phyloP scores from a whole-genome alignment of 1,284 basidiomycete genomes.

The Fomitiporia mediterranea region DNA sequence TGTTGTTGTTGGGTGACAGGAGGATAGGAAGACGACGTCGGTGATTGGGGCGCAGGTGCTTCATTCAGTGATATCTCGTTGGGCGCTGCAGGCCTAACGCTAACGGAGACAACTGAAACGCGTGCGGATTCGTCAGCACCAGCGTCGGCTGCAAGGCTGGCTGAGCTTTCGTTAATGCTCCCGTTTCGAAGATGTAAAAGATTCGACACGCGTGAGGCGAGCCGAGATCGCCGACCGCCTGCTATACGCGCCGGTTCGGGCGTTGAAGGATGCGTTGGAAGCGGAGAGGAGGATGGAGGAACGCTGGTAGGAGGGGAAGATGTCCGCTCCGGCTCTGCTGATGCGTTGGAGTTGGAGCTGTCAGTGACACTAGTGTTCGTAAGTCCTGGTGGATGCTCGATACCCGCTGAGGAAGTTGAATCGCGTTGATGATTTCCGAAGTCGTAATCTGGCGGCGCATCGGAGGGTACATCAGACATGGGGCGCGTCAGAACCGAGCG shows the following conservation, averaged over 20 bases:
- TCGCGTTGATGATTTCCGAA: not conserved
- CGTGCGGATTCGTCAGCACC: not conserved
- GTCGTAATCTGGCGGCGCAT: conserved; percentile 17
- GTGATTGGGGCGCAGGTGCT: too few relatives aligned
- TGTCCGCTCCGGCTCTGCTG: not conserved
- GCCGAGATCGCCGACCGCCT: conserved; percentile 1
- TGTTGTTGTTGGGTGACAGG: conserved; percentile 4
- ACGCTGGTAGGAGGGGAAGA: not conserved
- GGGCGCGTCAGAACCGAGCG: not conserved
- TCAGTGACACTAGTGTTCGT: not conserved
- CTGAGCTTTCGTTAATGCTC: not conserved
- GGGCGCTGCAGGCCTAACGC: not conserved
- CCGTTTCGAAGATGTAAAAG: conserved; percentile 6
- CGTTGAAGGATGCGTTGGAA: not conserved
- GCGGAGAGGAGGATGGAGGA: not conserved
- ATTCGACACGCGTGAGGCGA: conserved; percentile 10
- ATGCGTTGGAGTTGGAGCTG: not conserved
- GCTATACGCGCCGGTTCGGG: conserved; percentile 1
- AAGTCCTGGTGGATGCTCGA: not conserved
- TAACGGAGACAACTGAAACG: not conserved
- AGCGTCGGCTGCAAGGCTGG: not conserved
- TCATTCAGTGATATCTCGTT: conserved; percentile 11
- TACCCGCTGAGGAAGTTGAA: not conserved
- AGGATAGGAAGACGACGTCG: not conserved
- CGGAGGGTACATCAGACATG: conserved; percentile 10